Evolutionary conservation across 768 basidiomycete genomes (phyloP).

Genomic region (Psilocybe tampanensis): DNA sequence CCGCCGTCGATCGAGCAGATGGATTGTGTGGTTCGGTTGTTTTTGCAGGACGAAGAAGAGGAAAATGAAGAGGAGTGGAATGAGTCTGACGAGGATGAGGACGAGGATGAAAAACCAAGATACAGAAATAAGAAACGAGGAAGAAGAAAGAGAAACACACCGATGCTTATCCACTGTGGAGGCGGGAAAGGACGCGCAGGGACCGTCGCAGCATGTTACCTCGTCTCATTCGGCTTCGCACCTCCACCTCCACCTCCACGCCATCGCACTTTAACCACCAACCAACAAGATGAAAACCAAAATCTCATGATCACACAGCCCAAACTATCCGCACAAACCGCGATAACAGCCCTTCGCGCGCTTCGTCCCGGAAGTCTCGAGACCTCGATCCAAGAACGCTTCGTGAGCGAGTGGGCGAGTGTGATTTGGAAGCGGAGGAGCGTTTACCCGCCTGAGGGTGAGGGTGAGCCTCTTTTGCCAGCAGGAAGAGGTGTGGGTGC

Average conservation of each 20-base stretch:
- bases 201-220: conserved; percentile 61
- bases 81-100: too few relatives aligned
- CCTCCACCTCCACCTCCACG: too few relatives aligned
- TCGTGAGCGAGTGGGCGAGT: conserved; percentile 60
- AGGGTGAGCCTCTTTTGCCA: conserved; percentile 47
- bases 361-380: conserved; percentile 62
- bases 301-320: conserved; percentile 30
- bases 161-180: conserved; percentile 60
- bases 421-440: conserved; percentile 60
- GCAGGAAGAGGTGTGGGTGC: conserved; percentile 47
- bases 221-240: conserved; percentile 60
- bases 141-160: conserved; percentile 43
- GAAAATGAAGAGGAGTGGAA: too few relatives aligned
- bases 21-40: too few relatives aligned
- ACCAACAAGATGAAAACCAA: too few relatives aligned
- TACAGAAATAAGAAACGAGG: not conserved
- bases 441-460: conserved; percentile 35
- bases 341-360: conserved; percentile 47
- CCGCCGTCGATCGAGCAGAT: too few relatives aligned
- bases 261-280: not conserved
- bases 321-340: conserved; percentile 47
- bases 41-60: too few relatives aligned
- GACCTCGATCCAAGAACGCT: conserved; percentile 55
- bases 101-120: too few relatives aligned
- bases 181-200: conserved; percentile 67